Conservation (phyloP, 306 rosid species). For the Malus fusca region DNA sequence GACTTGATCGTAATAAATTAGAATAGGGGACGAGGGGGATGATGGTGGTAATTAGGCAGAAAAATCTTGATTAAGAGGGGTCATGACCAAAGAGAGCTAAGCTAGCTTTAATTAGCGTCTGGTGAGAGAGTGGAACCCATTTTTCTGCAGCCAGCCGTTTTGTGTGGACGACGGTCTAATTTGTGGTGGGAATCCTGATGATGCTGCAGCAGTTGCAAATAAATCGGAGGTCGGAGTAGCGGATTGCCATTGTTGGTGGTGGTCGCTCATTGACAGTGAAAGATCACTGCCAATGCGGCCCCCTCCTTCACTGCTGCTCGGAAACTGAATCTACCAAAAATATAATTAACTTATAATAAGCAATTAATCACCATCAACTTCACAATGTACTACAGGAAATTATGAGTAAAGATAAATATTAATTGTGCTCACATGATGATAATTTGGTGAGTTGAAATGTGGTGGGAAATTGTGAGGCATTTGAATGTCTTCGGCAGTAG, state of each 20-base stretch:
- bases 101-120: slow-evolving; percentile 4
- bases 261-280: slow-evolving; percentile 43
- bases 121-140: slow-evolving; percentile 53
- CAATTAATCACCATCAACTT: not conserved
- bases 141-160: slow-evolving; percentile 56
- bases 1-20: not conserved
- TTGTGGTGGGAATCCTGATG: slow-evolving; percentile 99
- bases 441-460: slow-evolving; percentile 37
- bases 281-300: slow-evolving; percentile 57
- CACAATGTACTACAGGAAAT: not conserved
- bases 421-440: slow-evolving; percentile 44
- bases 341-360: not conserved
- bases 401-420: not conserved
- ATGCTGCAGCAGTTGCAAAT: slow-evolving; percentile 95
- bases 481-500: slow-evolving; percentile 25
- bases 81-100: not conserved
- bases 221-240: slow-evolving; percentile 28
- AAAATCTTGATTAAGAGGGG: not conserved
- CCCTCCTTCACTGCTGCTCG: slow-evolving; percentile 54
- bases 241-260: slow-evolving; percentile 39
- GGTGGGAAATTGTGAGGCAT: slow-evolving; percentile 35
- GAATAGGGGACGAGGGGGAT: not conserved
- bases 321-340: slow-evolving; percentile 28
- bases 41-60: not conserved
- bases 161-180: slow-evolving; percentile 31